Conservation (phyloP, 2,329 filamentous ascomycete genomes). For the Aurifilum marmelostoma region DNA sequence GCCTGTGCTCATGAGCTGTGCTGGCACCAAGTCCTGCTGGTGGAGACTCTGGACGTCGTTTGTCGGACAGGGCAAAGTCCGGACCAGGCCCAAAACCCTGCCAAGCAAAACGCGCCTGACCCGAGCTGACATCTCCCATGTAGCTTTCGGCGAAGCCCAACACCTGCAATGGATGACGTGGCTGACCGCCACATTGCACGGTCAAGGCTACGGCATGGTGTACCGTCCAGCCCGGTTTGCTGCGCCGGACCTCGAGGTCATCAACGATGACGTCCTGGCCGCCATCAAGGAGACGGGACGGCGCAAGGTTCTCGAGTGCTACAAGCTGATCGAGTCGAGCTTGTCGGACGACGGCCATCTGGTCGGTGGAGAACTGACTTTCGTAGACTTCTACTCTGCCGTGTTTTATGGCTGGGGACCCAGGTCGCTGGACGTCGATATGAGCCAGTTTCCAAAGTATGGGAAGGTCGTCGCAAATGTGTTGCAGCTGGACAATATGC, state of each 20-base stretch:
- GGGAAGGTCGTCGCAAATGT: not conserved
- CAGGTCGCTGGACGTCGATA: not conserved
- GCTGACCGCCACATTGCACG: constrained; percentile 40
- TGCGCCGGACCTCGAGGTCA: constrained; percentile 28
- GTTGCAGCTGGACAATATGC: not conserved
- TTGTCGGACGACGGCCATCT: constrained; percentile 17
- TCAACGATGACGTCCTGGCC: constrained; percentile 30
- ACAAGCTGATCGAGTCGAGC: constrained; percentile 21
- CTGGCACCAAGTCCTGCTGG: not conserved
- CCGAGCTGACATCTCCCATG: not conserved
- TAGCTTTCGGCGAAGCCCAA: constrained; percentile 33
- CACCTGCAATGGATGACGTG: constrained; percentile 40
- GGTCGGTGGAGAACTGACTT: constrained; percentile 31
- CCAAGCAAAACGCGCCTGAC: too few relatives aligned
- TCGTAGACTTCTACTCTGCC: constrained; percentile 29
- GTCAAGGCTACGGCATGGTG: constrained; percentile 35
- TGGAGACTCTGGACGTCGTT: not conserved
- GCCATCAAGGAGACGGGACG: constrained; percentile 32
- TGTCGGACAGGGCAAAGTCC: too few relatives aligned
- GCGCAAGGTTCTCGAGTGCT: constrained; percentile 29
- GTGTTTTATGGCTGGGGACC: constrained; percentile 1
- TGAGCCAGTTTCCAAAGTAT: not conserved
- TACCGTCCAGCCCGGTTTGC: constrained; percentile 36
- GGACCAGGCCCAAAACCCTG: too few relatives aligned
- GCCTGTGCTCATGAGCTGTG: too few relatives aligned